Evolutionary conservation across 169 alveolate species (phyloP).

Genomic region (Neospora caninum): DNA sequence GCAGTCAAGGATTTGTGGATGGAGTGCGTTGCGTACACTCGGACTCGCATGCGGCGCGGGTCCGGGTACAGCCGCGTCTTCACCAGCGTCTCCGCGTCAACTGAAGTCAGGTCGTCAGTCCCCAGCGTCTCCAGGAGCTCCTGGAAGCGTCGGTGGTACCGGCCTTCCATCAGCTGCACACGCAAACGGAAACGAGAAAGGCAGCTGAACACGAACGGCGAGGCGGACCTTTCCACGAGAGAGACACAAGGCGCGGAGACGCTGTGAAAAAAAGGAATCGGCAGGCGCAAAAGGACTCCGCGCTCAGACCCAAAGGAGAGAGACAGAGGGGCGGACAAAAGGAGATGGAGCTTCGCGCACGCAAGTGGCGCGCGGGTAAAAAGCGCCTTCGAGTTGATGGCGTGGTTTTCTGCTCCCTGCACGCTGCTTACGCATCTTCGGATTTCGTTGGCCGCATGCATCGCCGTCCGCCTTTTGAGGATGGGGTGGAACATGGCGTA

Average conservation of each 20-base stretch:
- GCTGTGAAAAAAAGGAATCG: no score
- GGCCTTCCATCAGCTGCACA: constrained; percentile 63
- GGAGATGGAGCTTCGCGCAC: background rate
- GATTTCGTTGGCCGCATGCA: constrained; percentile 74
- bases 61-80: constrained; percentile 72
- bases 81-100: constrained; percentile 55
- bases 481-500: constrained; percentile 78
- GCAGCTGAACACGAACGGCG: background rate
- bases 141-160: constrained; percentile 66
- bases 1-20: constrained; percentile 75
- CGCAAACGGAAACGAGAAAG: background rate
- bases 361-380: background rate
- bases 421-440: constrained; percentile 50
- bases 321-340: background rate
- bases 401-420: background rate
- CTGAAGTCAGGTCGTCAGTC: constrained; percentile 65
- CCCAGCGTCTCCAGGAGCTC: constrained; percentile 66
- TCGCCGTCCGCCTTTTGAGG: constrained; percentile 74
- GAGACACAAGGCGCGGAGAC: no score
- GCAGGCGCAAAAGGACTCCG: no score
- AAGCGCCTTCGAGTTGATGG: background rate
- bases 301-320: background rate
- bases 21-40: constrained; percentile 79
- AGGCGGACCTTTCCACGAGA: no score
- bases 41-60: constrained; percentile 67